Base-by-base conservation (phyloP, 306 rosid genomes). In the Cucurbita moschata region DNA sequence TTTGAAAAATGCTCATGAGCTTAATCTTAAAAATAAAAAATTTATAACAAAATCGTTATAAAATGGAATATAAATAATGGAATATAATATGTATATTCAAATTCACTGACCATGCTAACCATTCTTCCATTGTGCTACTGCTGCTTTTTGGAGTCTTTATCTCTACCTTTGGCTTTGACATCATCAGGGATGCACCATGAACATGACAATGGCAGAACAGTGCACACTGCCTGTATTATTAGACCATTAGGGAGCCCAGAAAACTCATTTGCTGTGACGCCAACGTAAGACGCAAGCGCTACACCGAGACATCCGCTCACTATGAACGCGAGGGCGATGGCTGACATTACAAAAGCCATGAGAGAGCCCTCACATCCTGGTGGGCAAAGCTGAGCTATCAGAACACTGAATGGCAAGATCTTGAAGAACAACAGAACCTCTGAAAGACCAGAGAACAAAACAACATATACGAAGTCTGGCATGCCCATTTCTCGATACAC, bases 341-440 rank as follows among this genome's bases (percentile, higher is more conserved):
- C 90, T 44, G 97, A 89, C 90, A 87, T 88, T 10, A 88, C 90
- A 69, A 94, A 88, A 4, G 99, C 99, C 99, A 94, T 89, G 49
- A 94, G 69, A 58, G 99, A 89, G 42, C 99, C 99, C 72, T 90
- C 99, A 43, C 99, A 94, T 4, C 97, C 99, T 35, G 83, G 78
- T 14, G 97, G 96, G 86, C 96, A 88, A 54, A 90, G 71, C 60
- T 83, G 88, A 0, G 96, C 91, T 35, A 94, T 80, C 67, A 89
- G 82, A 47, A 90, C 83, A 69, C 82, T 90, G 83, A 94, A 87
- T 11, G 99, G 96, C 30, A 94, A 83, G 53, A 94, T 85, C 92
- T 94, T 94, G 7, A 87, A 77, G 81, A 90, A 87, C 54, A 85
- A 81, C 26, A 94, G 78, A 74, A 89, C 92, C 79, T 94, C 97